Evolutionary conservation across 2,329 filamentous ascomycete species (phyloP), one percentile per base, ranked within the genome.

Genomic region (Lachnellula arida): DNA sequence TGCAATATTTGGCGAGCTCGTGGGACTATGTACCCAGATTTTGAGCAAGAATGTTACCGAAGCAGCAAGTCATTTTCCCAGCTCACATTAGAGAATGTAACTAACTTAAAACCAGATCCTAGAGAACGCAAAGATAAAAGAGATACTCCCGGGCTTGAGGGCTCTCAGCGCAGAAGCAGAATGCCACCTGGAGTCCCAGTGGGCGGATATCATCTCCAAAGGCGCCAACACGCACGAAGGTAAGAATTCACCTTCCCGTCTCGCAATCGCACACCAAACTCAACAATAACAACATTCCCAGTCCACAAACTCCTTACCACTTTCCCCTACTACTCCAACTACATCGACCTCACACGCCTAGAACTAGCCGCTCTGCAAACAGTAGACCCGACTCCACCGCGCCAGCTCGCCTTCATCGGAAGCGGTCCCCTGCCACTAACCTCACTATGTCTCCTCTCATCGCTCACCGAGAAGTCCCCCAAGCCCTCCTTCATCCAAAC

Each of bases 271-370:
- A n/a, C 32, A 25, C 25, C 11, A 39, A 6, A 14, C 14, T 42
- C 32, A 3, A 32, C 34, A 49, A 28, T 42, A 53, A 59, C 64
- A 39, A 17, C 17, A 40, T 40, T 11, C 25, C 42, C 22, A 44
- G 42, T 25, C 19, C 55, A 63, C 46, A 48, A 62, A 5, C 61
- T 66, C 4, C 66, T 78, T 4, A 48, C 55, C n/a, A 56, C 56
- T 2, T 81, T 81, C 58, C 76, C 77, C 1, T 81, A 81, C 65
- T 72, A 75, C 62, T 54, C 67, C 8, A 80, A 80, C 65, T 81
- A 81, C 61, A 57, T 75, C 35, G 74, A 77, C 22, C 72, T 81
- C 28, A 74, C 75, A 0, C 71, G 70, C 14, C 69, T 80, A 40
- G 78, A 81, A 63, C 69, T 77, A 23, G 68, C 68, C 23, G 70